Conservation (phyloP, 305 asterid species). For the Euphrasia arctica region DNA sequence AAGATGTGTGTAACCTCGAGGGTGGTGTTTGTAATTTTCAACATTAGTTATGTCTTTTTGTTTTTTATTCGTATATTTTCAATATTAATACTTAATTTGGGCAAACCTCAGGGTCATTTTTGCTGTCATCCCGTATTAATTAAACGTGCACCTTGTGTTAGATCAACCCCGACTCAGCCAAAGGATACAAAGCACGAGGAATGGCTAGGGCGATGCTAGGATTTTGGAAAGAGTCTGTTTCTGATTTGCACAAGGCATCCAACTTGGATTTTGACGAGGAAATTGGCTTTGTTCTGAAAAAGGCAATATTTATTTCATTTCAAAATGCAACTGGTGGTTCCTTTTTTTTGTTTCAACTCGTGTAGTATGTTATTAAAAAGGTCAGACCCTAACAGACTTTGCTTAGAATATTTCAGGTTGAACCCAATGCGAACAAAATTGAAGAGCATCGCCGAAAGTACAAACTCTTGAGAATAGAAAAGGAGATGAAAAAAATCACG, state of each 20-base stretch:
- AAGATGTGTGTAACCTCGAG: no score
- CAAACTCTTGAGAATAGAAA: constrained; percentile 52
- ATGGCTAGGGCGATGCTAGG: constrained; percentile 80
- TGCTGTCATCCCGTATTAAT: not conserved
- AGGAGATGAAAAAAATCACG: constrained; percentile 41
- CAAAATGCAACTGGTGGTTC: not conserved
- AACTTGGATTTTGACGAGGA: constrained; percentile 78
- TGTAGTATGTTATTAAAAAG: not conserved
- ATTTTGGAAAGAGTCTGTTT: constrained; percentile 81
- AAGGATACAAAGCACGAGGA: constrained; percentile 85
- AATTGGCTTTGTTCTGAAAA: constrained; percentile 50
- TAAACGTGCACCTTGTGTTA: constrained; percentile 26
- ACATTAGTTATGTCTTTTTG: no score
- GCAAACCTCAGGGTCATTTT: not conserved
- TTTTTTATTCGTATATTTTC: no score
- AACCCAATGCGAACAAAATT: constrained; percentile 63
- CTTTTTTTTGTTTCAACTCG: not conserved
- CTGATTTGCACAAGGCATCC: constrained; percentile 71
- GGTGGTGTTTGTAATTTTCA: no score
- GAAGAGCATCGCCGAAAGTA: constrained; percentile 75
- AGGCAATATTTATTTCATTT: constrained; percentile 35
- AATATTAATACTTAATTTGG: no score
- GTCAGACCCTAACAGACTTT: constrained; percentile 15
- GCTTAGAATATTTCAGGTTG: constrained; percentile 47
- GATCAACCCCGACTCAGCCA: constrained; percentile 82